These are phyloP conservation scores for Senna siamea DNA, from an alignment of 306 rosid species.

Conservation along the genomic window DNA sequence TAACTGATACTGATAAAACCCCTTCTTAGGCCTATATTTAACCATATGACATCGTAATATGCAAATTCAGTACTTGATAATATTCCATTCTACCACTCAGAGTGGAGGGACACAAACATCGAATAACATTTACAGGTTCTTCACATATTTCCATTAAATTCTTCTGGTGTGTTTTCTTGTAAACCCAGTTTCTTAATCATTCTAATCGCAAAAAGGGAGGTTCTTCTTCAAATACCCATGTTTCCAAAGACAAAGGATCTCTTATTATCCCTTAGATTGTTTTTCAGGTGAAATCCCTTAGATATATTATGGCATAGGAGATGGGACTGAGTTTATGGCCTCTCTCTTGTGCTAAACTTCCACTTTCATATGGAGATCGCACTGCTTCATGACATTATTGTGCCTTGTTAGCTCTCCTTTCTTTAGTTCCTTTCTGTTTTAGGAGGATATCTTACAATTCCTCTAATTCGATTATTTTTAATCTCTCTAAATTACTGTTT, in stretches of 20 bases:
- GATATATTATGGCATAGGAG: neutral
- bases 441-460: neutral
- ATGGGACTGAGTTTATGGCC: neutral
- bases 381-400: neutral
- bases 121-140: neutral
- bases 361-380: neutral
- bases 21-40: neutral
- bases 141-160: neutral
- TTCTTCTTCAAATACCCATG: neutral
- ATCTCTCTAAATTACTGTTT: neutral
- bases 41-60: no score
- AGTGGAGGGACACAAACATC: no score
- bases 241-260: neutral
- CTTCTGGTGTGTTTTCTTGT: neutral
- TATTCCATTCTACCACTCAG: no score
- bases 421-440: neutral
- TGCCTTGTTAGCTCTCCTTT: neutral
- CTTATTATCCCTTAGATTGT: neutral
- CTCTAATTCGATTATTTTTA: neutral
- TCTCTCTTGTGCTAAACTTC: neutral
- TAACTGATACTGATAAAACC: constrained; percentile 14
- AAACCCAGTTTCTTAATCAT: neutral
- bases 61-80: no score
- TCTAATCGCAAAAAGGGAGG: neutral
- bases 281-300: neutral